phyloP scores from a whole-genome alignment of 805 yeast species.

The Candida tibetensis region DNA sequence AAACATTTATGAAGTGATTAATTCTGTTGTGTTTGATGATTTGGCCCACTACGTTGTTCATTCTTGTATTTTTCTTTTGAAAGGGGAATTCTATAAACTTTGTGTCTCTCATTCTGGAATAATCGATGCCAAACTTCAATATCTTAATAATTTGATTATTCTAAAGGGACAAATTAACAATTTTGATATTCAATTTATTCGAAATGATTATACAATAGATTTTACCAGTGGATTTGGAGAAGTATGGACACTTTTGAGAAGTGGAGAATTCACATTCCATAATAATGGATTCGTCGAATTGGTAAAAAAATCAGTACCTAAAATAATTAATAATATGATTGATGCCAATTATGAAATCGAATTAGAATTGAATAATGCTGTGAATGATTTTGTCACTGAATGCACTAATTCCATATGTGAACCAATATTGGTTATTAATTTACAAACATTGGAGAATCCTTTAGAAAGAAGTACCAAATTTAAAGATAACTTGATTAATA shows the following conservation, averaged over 20 bases:
- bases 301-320: slow-evolving; percentile 71
- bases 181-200: slow-evolving; percentile 76
- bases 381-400: slow-evolving; percentile 64
- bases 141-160: slow-evolving; percentile 68
- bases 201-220: slow-evolving; percentile 73
- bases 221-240: slow-evolving; percentile 67
- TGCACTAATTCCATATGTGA: slow-evolving; percentile 43
- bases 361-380: slow-evolving; percentile 65
- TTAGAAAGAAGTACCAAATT: slow-evolving; percentile 38
- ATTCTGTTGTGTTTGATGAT: slow-evolving; percentile 79
- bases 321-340: slow-evolving; percentile 74
- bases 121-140: slow-evolving; percentile 60
- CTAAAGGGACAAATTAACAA: slow-evolving; percentile 65
- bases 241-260: slow-evolving; percentile 36
- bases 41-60: slow-evolving; percentile 85
- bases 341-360: slow-evolving; percentile 75
- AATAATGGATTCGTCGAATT: slow-evolving; percentile 43
- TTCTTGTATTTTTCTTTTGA: slow-evolving; percentile 63
- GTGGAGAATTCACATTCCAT: slow-evolving; percentile 36
- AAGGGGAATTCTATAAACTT: slow-evolving; percentile 46
- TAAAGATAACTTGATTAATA: slow-evolving; percentile 48
- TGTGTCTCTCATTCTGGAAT: slow-evolving; percentile 47
- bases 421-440: slow-evolving; percentile 30
- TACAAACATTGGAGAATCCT: slow-evolving; percentile 20
- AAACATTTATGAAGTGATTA: slow-evolving; percentile 75